Conservation (phyloP, 2,329 filamentous ascomycete species). For the Botrytis porri region DNA sequence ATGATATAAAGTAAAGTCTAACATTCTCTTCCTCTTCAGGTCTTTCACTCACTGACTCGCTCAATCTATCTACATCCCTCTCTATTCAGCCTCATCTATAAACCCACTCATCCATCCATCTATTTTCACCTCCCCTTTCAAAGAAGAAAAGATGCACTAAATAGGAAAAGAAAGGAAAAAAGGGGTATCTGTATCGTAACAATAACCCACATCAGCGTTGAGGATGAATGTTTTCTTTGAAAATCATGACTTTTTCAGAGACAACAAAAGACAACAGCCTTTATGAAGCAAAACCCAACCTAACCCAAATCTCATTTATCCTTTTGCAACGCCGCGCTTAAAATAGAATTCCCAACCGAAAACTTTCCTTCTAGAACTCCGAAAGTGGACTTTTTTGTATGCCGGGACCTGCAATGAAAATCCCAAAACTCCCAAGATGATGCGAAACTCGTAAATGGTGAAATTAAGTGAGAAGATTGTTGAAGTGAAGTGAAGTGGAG, state of each 20-base stretch:
- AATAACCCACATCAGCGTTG: conserved; percentile 1
- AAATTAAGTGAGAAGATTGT: not conserved
- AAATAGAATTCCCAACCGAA: not conserved
- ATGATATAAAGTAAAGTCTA: not conserved
- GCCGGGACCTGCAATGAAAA: not conserved
- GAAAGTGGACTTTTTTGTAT: conserved; percentile 21
- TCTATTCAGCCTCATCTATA: not conserved
- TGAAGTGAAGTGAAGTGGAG: not conserved
- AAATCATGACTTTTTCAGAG: not conserved
- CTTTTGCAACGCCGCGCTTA: not conserved
- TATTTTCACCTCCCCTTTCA: not conserved
- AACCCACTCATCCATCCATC: not conserved
- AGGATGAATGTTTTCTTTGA: not conserved
- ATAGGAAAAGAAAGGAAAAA: not conserved
- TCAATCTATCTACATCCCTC: not conserved
- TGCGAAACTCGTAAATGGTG: conserved; percentile 7
- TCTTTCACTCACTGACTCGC: not conserved
- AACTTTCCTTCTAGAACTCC: conserved; percentile 14
- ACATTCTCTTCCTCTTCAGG: not conserved
- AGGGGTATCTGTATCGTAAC: conserved; percentile 1
- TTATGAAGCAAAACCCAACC: not conserved
- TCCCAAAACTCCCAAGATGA: not conserved
- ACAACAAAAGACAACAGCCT: not conserved
- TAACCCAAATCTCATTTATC: not conserved
- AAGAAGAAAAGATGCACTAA: not conserved